Conservation (phyloP, 805 yeast species). For the Ogataea nonfermentans region DNA sequence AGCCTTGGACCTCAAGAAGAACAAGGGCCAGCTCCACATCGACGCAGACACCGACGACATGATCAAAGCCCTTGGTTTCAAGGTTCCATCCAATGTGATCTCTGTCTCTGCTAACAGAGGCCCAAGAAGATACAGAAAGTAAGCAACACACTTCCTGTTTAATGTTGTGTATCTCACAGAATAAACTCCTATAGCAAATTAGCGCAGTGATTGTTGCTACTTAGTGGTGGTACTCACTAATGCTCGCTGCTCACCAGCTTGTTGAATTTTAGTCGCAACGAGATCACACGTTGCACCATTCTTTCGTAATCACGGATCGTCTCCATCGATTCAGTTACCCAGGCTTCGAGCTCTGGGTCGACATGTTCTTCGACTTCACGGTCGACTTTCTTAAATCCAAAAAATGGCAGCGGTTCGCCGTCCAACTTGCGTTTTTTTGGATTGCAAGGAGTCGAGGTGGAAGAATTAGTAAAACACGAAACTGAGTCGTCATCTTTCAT, state of each 20-base stretch:
- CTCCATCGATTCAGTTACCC: constrained; percentile 39
- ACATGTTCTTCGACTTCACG: constrained; percentile 2
- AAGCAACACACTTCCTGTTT: constrained; percentile 38
- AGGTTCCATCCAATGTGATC: constrained; percentile 80
- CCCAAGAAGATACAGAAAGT: constrained; percentile 85
- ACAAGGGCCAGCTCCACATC: constrained; percentile 94
- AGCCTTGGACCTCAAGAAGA: constrained; percentile 96
- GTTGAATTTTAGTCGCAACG: constrained; percentile 37
- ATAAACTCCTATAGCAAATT: constrained; percentile 11
- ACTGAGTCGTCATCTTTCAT: constrained; percentile 16
- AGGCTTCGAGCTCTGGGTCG: constrained; percentile 23
- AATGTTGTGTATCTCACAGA: constrained; percentile 16
- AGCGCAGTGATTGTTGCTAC: neutral
- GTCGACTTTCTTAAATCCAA: constrained; percentile 3
- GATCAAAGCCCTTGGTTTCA: constrained; percentile 91
- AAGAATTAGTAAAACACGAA: constrained; percentile 21
- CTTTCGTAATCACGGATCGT: constrained; percentile 35
- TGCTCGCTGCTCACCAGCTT: constrained; percentile 14
- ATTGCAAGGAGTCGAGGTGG: constrained; percentile 22
- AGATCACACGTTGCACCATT: constrained; percentile 35
- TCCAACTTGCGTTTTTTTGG: constrained; percentile 15
- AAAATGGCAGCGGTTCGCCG: constrained; percentile 10
- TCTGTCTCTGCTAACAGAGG: constrained; percentile 86
- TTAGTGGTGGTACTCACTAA: too few relatives aligned
- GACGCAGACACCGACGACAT: constrained; percentile 95